phyloP scores from a whole-genome alignment of 2,329 filamentous ascomycete genomes.

The Exutisphaerella laricina region DNA sequence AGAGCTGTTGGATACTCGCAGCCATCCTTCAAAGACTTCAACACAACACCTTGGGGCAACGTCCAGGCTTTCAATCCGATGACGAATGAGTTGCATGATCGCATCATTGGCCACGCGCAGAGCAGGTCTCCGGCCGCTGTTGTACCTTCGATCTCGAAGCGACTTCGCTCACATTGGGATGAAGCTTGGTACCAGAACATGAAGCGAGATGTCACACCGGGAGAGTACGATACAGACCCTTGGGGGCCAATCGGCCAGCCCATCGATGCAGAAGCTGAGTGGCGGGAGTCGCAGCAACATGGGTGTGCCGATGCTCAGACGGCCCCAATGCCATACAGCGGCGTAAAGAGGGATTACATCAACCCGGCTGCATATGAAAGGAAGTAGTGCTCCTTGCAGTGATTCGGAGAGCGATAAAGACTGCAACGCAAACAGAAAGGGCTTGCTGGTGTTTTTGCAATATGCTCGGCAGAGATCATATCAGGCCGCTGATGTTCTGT shows the following conservation, averaged over 20 bases:
- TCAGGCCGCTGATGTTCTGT: no score
- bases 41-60: not conserved
- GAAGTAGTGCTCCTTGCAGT: no score
- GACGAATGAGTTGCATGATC: not conserved
- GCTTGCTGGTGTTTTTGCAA: no score
- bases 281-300: not conserved
- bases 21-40: not conserved
- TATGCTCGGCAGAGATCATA: no score
- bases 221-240: not conserved
- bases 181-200: not conserved
- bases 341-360: slow-evolving; percentile 2
- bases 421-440: no score
- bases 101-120: not conserved
- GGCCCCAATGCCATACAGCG: not conserved
- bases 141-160: not conserved
- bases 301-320: not conserved
- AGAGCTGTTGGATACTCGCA: not conserved
- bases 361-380: slow-evolving; percentile 5
- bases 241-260: not conserved
- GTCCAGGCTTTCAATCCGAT: not conserved
- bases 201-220: not conserved
- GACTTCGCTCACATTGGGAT: not conserved
- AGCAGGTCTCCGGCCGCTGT: not conserved
- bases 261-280: not conserved
- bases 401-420: no score